phyloP scores from a whole-genome alignment of 768 basidiomycete species.

The Boletellus sp. region DNA sequence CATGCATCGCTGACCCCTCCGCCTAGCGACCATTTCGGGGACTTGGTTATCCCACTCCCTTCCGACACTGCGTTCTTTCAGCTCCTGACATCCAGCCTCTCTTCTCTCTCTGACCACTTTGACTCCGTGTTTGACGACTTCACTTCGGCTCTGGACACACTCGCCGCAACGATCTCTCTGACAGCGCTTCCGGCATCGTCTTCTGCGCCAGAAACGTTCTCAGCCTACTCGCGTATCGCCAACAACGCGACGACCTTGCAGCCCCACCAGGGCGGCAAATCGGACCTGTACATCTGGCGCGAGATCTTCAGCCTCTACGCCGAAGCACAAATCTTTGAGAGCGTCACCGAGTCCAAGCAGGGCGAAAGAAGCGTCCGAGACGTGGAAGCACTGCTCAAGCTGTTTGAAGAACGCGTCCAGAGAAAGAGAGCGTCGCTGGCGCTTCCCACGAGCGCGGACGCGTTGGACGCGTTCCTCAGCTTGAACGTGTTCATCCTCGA shows the following conservation, averaged over 20 bases:
- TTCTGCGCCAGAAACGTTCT: constrained; percentile 29
- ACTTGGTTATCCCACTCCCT: constrained; percentile 75
- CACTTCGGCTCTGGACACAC: constrained; percentile 41
- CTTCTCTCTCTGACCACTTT: constrained; percentile 53
- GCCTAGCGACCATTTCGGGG: constrained; percentile 25
- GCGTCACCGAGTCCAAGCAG: constrained; percentile 53
- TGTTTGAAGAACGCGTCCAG: constrained; percentile 59
- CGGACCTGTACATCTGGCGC: constrained; percentile 84
- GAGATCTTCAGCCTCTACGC: constrained; percentile 86
- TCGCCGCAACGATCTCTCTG: constrained; percentile 39
- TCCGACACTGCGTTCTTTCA: constrained; percentile 80
- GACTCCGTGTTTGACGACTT: constrained; percentile 49
- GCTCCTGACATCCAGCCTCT: constrained; percentile 58
- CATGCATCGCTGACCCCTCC: neutral
- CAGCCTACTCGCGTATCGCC: constrained; percentile 28
- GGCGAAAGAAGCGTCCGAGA: constrained; percentile 72
- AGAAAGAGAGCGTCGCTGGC: constrained; percentile 50
- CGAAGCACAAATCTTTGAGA: constrained; percentile 84
- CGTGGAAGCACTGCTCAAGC: constrained; percentile 58
- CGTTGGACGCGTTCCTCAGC: constrained; percentile 66
- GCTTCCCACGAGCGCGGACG: constrained; percentile 51
- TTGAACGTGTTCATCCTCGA: constrained; percentile 78
- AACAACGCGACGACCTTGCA: constrained; percentile 32
- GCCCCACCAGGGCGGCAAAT: constrained; percentile 34
- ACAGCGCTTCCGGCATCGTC: constrained; percentile 33